Conservation (phyloP, 2,329 filamentous ascomycete genomes). For the Arthrobotrys musiformis region DNA sequence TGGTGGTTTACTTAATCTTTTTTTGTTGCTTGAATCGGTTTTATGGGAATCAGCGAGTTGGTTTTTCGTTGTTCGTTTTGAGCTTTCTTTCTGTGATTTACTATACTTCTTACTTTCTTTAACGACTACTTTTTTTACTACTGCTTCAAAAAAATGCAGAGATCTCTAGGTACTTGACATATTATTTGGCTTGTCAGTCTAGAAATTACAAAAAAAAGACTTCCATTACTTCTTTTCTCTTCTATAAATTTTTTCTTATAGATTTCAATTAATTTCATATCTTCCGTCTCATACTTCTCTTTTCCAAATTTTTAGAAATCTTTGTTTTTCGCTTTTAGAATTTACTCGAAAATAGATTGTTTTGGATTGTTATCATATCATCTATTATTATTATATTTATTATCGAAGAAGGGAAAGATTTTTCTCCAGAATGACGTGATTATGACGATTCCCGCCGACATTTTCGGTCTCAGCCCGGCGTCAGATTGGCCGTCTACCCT, state of each 20-base stretch:
- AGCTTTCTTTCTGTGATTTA: background rate
- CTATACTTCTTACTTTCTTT: constrained; percentile 25
- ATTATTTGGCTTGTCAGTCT: constrained; percentile 56
- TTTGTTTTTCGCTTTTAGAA: background rate
- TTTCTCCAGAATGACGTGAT: background rate
- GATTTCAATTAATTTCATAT: constrained; percentile 15
- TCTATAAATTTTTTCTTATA: background rate
- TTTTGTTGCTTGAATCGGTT: constrained; percentile 18
- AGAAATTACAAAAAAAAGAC: constrained; percentile 17
- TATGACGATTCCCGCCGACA: background rate
- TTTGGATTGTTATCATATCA: constrained; percentile 1
- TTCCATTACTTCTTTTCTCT: background rate
- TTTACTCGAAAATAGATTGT: background rate
- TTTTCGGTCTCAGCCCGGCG: too few species aligned
- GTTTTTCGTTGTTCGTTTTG: background rate
- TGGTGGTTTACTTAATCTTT: constrained; percentile 14
- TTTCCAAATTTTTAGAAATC: background rate
- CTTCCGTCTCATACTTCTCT: background rate
- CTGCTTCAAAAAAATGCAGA: background rate
- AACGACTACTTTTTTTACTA: constrained; percentile 8
- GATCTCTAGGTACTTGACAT: constrained; percentile 51
- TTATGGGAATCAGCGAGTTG: constrained; percentile 16
- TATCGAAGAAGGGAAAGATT: background rate
- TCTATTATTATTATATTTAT: too few species aligned
- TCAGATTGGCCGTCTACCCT: too few species aligned